Conservation (phyloP, 257 asterid genomes). For the Cruciata laevipes region DNA sequence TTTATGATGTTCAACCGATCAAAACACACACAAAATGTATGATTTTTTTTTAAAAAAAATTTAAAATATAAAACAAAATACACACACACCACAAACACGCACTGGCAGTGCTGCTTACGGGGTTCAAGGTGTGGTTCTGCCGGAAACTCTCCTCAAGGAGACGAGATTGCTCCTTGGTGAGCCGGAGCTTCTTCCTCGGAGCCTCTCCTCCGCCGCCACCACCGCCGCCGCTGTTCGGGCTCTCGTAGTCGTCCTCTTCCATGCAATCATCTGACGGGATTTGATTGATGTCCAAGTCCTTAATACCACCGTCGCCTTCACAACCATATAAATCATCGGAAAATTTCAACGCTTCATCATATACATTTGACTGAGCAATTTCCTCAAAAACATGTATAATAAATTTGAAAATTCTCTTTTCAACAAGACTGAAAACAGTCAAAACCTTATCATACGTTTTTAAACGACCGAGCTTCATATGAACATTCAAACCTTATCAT, state of each 20-base stretch:
- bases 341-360: neutral
- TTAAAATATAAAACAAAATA: no score
- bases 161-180: conserved; percentile 60
- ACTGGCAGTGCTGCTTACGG: conserved; percentile 26
- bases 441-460: neutral
- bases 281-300: conserved; percentile 59
- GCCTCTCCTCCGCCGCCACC: conserved; percentile 21
- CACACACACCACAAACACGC: neutral
- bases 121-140: conserved; percentile 61
- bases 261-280: conserved; percentile 38
- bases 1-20: neutral
- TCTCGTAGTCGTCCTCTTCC: conserved; percentile 48
- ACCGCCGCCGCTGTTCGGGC: conserved; percentile 24
- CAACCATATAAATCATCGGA: neutral
- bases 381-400: no score
- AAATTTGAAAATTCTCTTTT: conserved; percentile 4
- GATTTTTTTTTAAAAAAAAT: neutral
- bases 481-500: neutral
- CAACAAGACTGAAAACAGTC: neutral
- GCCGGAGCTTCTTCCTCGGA: conserved; percentile 68
- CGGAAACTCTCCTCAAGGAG: conserved; percentile 76
- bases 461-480: neutral
- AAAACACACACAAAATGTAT: neutral
- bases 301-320: conserved; percentile 39
- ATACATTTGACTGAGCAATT: conserved; percentile 2